Evolutionary conservation across 345 rosid genomes (phyloP).

Genomic region (Brassica nigra): DNA sequence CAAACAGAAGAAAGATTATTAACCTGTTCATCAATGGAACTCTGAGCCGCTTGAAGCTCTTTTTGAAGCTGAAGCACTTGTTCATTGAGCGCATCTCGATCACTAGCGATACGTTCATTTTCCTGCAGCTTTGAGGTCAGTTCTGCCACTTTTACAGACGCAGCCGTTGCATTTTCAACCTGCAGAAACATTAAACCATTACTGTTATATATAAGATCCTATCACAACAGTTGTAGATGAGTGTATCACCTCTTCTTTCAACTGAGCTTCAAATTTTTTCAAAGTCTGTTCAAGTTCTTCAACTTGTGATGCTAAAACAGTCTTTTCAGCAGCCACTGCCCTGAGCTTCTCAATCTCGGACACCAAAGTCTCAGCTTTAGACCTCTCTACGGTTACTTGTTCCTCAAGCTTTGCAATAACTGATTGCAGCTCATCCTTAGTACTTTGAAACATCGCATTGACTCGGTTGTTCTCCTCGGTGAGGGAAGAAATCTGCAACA

Average conservation of each 20-base stretch:
- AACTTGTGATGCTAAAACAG: conserved; percentile 53
- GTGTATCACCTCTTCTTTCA: conserved; percentile 60
- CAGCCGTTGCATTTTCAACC: conserved; percentile 48
- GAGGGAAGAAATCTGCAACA: conserved; percentile 66
- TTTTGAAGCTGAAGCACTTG: conserved; percentile 56
- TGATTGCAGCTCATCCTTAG: conserved; percentile 77
- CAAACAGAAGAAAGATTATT: conserved; percentile 17
- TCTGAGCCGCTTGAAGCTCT: conserved; percentile 55
- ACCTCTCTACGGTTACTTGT: conserved; percentile 54
- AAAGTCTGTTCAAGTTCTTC: conserved; percentile 65
- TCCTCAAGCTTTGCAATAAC: conserved; percentile 63
- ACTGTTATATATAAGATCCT: neutral
- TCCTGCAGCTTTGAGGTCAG: conserved; percentile 56
- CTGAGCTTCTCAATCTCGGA: conserved; percentile 59
- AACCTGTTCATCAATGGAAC: conserved; percentile 58
- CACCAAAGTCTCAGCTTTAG: conserved; percentile 50
- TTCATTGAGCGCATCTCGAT: conserved; percentile 48
- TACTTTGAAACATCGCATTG: conserved; percentile 56
- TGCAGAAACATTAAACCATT: conserved; percentile 20
- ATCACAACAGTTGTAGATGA: neutral
- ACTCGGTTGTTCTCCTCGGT: conserved; percentile 73
- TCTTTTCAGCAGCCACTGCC: conserved; percentile 55
- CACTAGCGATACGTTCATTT: conserved; percentile 39
- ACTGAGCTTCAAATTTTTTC: conserved; percentile 47
- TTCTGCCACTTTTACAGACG: conserved; percentile 45